A percentile compares a stretch with the other conserved stretches of the same genome.
Evolutionary conservation across 495 filamentous ascomycete species (phyloP).

Genomic region (Annulohypoxylon bovei): DNA sequence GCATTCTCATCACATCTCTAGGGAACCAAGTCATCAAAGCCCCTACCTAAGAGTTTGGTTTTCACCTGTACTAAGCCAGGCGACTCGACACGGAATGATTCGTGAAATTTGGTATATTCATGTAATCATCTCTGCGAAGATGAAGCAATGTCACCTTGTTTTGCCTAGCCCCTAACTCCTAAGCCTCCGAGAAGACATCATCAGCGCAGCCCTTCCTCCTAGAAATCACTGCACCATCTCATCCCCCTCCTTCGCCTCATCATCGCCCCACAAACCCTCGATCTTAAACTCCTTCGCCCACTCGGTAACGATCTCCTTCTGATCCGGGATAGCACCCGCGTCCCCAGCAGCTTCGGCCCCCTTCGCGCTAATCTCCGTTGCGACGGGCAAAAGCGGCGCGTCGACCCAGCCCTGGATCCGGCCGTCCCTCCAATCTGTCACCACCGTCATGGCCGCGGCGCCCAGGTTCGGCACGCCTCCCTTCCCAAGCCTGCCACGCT

Average conservation of each 20-base stretch:
- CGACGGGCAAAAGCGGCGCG: conserved; percentile 71
- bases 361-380: conserved; percentile 49
- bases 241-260: conserved; percentile 37
- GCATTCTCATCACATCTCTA: too few relatives aligned
- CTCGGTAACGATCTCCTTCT: conserved; percentile 87
- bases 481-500: conserved; percentile 87
- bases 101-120: conserved; percentile 6
- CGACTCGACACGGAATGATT: neutral
- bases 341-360: conserved; percentile 44
- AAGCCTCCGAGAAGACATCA: neutral
- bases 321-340: conserved; percentile 62
- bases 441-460: conserved; percentile 88
- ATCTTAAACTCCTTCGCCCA: conserved; percentile 97
- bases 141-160: neutral
- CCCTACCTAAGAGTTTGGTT: too few relatives aligned
- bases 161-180: conserved; percentile 19
- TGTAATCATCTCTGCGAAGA: neutral
- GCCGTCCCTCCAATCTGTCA: conserved; percentile 95
- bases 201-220: neutral
- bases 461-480: conserved; percentile 89
- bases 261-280: conserved; percentile 88
- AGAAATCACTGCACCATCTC: conserved; percentile 46
- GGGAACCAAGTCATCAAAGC: too few relatives aligned
- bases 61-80: neutral
- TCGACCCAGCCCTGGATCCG: conserved; percentile 93